Percentiles rank a stretch among this genome's conserved stretches.
Evolutionary conservation across 208 protist species (phyloP).

Genomic region (Trypanosoma scelopori): DNA sequence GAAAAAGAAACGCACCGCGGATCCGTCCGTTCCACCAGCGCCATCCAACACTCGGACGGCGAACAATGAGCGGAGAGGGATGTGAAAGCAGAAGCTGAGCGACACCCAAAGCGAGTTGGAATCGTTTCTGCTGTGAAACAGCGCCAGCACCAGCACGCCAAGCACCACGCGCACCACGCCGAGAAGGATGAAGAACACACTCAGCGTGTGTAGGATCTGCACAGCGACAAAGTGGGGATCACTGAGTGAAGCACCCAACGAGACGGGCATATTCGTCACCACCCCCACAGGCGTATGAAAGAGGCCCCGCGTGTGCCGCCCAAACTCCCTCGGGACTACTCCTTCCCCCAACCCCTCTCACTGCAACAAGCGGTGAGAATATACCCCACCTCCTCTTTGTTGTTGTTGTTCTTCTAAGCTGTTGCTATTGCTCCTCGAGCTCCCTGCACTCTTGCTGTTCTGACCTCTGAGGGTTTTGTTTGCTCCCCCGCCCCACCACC

Average conservation of each 20-base stretch:
- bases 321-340: no score
- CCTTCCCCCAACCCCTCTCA: no score
- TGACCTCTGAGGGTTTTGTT: no score
- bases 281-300: no score
- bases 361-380: no score
- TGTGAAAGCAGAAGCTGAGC: slow-evolving; percentile 43
- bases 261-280: slow-evolving; percentile 47
- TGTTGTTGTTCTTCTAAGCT: no score
- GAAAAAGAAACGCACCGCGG: slow-evolving; percentile 46
- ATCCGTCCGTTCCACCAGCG: slow-evolving; percentile 11
- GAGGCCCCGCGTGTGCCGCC: no score
- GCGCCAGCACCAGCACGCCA: slow-evolving; percentile 31
- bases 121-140: not conserved
- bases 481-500: not conserved
- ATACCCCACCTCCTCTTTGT: no score
- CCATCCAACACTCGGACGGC: slow-evolving; percentile 17
- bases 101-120: not conserved
- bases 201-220: slow-evolving; percentile 66
- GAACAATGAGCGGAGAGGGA: slow-evolving; percentile 60
- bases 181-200: slow-evolving; percentile 55
- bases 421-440: no score
- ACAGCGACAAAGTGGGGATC: slow-evolving; percentile 56
- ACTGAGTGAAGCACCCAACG: slow-evolving; percentile 47
- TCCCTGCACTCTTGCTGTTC: no score
- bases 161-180: slow-evolving; percentile 42